phyloP scores from a whole-genome alignment of 2,329 filamentous ascomycete genomes.

The Cordyceps fumosorosea region DNA sequence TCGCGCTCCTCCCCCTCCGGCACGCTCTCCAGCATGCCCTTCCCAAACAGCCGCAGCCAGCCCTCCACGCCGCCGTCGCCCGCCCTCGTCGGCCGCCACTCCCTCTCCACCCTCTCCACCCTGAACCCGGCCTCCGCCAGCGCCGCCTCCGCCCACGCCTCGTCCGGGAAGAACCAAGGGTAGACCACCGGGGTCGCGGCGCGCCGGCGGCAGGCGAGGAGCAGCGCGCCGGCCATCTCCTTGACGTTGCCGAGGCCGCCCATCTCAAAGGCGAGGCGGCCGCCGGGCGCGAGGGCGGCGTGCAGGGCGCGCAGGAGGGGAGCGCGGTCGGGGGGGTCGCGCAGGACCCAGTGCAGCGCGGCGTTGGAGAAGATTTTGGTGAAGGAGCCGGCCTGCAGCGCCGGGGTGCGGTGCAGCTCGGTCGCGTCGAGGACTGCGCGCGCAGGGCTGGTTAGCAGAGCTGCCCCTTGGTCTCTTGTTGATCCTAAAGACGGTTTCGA shows the following conservation, averaged over 20 bases:
- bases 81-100: constrained; percentile 58
- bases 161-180: constrained; percentile 69
- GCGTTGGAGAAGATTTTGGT: constrained; percentile 61
- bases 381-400: constrained; percentile 33
- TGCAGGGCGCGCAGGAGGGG: constrained; percentile 48
- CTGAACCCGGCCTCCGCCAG: constrained; percentile 39
- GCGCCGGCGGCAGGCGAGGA: constrained; percentile 45
- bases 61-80: constrained; percentile 55
- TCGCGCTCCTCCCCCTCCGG: constrained; percentile 40
- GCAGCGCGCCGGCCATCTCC: constrained; percentile 54
- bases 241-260: constrained; percentile 63
- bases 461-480: background rate
- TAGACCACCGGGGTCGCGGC: constrained; percentile 32
- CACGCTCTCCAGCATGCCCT: constrained; percentile 49
- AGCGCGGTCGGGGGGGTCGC: constrained; percentile 33
- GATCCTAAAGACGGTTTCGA: background rate
- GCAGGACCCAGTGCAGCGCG: constrained; percentile 61
- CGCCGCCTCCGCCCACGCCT: constrained; percentile 47
- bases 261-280: constrained; percentile 62
- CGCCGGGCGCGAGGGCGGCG: constrained; percentile 46
- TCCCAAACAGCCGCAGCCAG: constrained; percentile 60
- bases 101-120: constrained; percentile 50
- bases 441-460: background rate
- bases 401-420: constrained; percentile 26
- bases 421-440: constrained; percentile 40